These are phyloP conservation scores for Albifimbria verrucaria DNA, from an alignment of 2,329 filamentous ascomycete genomes.

Conservation along the genomic window DNA sequence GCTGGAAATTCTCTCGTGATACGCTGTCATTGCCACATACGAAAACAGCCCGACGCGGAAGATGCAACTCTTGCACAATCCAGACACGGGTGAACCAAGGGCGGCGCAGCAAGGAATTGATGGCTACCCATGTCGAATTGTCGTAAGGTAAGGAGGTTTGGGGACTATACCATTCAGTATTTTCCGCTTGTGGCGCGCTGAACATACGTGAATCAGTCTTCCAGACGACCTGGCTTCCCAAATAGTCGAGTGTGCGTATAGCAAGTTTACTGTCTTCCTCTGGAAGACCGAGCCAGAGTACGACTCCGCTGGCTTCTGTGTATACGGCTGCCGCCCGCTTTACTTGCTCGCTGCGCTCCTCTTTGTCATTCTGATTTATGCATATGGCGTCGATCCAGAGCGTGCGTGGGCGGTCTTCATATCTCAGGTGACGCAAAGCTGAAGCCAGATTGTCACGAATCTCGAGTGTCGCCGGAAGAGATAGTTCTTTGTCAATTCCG, in stretches of 20 bases:
- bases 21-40: not conserved
- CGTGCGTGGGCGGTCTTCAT: not conserved
- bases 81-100: conserved; percentile 1
- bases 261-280: not conserved
- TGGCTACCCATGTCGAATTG: not conserved
- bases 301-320: not conserved
- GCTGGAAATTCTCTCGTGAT: not conserved
- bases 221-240: not conserved
- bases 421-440: not conserved
- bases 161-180: not conserved
- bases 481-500: not conserved
- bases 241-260: not conserved
- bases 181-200: conserved; percentile 1
- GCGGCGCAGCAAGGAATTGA: not conserved
- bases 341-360: not conserved
- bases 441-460: not conserved
- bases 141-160: not conserved
- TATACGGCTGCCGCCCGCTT: not conserved
- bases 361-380: not conserved
- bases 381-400: not conserved
- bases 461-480: not conserved
- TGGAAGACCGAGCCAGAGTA: not conserved
- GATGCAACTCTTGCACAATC: not conserved
- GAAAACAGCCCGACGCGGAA: not conserved
- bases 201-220: not conserved